Conservation (phyloP, 23 red algal species). For the Gracilaria gracilis region DNA sequence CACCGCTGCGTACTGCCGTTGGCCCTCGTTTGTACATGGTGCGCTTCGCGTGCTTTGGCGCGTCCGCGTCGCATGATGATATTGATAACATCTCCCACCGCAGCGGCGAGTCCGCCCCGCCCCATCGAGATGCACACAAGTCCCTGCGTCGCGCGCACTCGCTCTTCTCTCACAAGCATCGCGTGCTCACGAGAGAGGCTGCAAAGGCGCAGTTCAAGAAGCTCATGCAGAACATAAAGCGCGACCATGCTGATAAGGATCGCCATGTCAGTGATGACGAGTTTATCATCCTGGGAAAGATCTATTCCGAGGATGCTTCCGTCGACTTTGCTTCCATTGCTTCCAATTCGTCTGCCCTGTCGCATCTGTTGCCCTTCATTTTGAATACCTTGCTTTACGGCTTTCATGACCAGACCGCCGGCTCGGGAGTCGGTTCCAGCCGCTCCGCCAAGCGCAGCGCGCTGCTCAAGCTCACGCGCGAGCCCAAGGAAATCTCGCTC, state of each 20-base stretch:
- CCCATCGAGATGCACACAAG: not conserved
- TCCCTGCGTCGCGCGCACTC: constrained; percentile 15
- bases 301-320: constrained; percentile 76
- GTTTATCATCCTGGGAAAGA: constrained; percentile 85
- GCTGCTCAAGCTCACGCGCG: constrained; percentile 37
- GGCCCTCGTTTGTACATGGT: too few species aligned
- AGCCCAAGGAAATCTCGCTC: constrained; percentile 62
- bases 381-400: constrained; percentile 92
- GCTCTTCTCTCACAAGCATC: constrained; percentile 63
- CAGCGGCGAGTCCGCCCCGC: constrained; percentile 35
- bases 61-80: constrained; percentile 12
- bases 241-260: constrained; percentile 32
- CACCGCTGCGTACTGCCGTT: too few species aligned
- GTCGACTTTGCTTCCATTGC: constrained; percentile 64
- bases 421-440: constrained; percentile 48
- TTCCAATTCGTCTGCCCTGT: constrained; percentile 34
- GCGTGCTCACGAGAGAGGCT: constrained; percentile 65
- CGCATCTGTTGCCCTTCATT: constrained; percentile 85
- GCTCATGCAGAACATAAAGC: constrained; percentile 52
- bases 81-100: constrained; percentile 35
- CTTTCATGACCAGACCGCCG: constrained; percentile 46
- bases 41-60: constrained; percentile 43
- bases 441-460: constrained; percentile 45
- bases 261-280: constrained; percentile 68
- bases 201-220: constrained; percentile 70